Base-by-base conservation (phyloP, 2,329 filamentous ascomycete species). In the Botrytis fabae region DNA sequence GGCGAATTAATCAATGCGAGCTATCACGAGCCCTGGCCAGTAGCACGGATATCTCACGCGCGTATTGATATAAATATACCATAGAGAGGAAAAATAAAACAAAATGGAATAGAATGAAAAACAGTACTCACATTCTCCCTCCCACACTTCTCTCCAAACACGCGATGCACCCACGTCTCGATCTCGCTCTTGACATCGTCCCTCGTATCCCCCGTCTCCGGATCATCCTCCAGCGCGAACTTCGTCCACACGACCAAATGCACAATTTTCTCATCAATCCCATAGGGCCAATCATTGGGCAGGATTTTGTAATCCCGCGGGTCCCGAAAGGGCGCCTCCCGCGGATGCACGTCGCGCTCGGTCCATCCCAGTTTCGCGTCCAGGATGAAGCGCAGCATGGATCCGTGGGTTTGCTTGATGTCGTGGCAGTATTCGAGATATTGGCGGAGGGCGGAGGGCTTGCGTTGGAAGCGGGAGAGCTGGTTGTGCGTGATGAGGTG, bases 171-270 rank as follows among this genome's bases (percentile, higher is more conserved):
- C 80, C 90, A 98, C 7, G 82, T 85, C 60, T 95, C 89, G 75
- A 98, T 93, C 79, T 90, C 84, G 28, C 82, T 82, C 66, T 90
- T 86, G 12, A 90, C 89, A 74, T 85, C 82, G 4, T 88, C 85
- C 1, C 91, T 93, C 80, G 97, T 83, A 76, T 94, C 90, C 9
- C 80, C 83, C 0, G 86, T 83, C 22, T 73, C 79, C 6, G 83
- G 82, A 78, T 96, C 91, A 73, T 94, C 92, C 70, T 90, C 86
- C 38, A 98, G 85, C 65, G 88, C 86, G 79, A 97, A 97, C 82
- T 97, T 97, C 65, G 93, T 96, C 95, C 95, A 98, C 20, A 97
- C 90, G 8, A 97, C 93, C 4, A 98, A 85, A 81, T 98, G 95
- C 25, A 93, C 88, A 76, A 97, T 95, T 69, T 88, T 86, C 64